Evolutionary conservation across 2,329 filamentous ascomycete genomes (phyloP), one percentile per base, ranked within the genome.

Genomic region (Gyromitra esculenta): DNA sequence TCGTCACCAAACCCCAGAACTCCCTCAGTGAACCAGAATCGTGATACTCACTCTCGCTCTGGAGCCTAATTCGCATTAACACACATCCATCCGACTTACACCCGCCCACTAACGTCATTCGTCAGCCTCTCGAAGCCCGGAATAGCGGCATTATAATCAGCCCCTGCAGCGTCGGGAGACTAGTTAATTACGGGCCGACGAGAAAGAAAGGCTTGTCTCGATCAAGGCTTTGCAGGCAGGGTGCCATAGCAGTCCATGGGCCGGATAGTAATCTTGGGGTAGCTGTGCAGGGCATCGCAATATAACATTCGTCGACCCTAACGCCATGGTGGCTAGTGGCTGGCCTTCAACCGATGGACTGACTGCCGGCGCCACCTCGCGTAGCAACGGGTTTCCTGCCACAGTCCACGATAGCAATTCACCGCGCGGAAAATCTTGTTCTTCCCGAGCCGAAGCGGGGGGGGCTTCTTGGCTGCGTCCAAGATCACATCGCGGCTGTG

Each of bases 101-200:
- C 72, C 72, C 72, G 72, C 37, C 8, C 39, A 39, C 65, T 70
- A 63, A 57, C 48, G 57, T 69, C 72, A 69, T 62, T 39, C 15
- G 41, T 73, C 52, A 39, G 37, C 25, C 4, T 18, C 18, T 70
- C 39, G 45, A 37, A 25, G 57, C 35, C 5, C 60, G 50, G 69
- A 25, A 65, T 35, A 64, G 11, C 68, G 68, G 59, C 48, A 72
- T 64, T 5, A 37, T 31, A 31, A 31, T 31, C 25, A 31, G 25
- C 43, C 67, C 56, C 56, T 70, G 57, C 41, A 18, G 25, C 5
- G 11, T 4, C 15, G 15, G 37, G 25, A 13, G 7, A 56, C 59
- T n/a, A 59, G 31, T 21, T 52, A 52, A 52, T 18, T 8, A 31
- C 60, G 60, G 43, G 62, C 25, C 45, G 39, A 31, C 6, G 7